Evolutionary conservation across 2,329 filamentous ascomycete genomes (phyloP).

Genomic region (Xylaria multiplex): DNA sequence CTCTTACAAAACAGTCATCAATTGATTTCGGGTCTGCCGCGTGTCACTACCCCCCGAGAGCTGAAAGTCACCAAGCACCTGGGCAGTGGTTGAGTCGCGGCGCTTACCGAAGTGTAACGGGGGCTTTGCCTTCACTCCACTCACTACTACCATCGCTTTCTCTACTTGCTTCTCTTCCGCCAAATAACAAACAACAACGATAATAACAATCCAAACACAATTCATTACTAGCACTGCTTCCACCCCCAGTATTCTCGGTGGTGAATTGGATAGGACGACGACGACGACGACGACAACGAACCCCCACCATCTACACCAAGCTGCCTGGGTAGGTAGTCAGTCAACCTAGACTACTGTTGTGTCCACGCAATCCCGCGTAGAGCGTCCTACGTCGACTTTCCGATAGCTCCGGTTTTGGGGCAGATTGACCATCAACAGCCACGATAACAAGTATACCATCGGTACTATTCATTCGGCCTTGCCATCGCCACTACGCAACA

Average conservation of each 20-base stretch:
- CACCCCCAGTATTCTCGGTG: not conserved
- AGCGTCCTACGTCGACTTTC: slow-evolving; percentile 19
- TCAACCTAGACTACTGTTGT: slow-evolving; percentile 6
- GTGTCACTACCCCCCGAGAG: slow-evolving; percentile 30
- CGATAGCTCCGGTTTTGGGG: slow-evolving; percentile 13
- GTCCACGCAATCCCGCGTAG: slow-evolving; percentile 17
- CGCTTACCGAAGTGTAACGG: slow-evolving; percentile 12
- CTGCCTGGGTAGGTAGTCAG: not conserved
- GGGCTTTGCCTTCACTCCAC: not conserved
- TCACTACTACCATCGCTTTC: not conserved
- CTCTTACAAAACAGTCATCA: slow-evolving; percentile 12
- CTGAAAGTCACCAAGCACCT: not conserved
- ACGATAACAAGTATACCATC: slow-evolving; percentile 1
- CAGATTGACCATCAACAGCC: slow-evolving; percentile 8
- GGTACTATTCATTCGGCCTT: not conserved
- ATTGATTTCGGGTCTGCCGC: slow-evolving; percentile 16
- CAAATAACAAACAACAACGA: not conserved
- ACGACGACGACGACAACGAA: slow-evolving; percentile 2
- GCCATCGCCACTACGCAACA: not conserved
- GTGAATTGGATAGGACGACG: slow-evolving; percentile 22
- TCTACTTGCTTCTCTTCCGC: not conserved
- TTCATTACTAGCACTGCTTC: not conserved
- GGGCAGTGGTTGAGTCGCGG: not conserved
- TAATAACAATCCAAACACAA: too few relatives aligned
- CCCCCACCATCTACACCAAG: slow-evolving; percentile 6